Evolutionary conservation across 768 basidiomycete genomes (phyloP), one percentile per base, ranked within the genome.

Genomic region (Sporobolomyces roseus): DNA sequence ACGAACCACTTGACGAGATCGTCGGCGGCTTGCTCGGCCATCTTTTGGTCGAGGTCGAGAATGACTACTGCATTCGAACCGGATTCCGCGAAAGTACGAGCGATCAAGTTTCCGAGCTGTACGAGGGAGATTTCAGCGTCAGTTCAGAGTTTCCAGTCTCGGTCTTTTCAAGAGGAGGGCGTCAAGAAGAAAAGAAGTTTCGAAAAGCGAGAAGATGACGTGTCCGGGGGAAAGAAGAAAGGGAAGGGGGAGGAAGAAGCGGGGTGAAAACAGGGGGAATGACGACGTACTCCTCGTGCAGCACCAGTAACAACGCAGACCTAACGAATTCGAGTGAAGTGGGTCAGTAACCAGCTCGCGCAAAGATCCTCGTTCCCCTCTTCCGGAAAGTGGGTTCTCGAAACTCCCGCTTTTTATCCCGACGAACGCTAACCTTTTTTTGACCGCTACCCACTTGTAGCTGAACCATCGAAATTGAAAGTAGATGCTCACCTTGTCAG

Each of bases 261-360:
- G 7, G 46, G 30, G 23, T 17, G 9, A 38, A 33, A 29, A n/a
- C 32, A 54, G 43, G 36, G 23, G 27, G 45, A 61, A 35, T n/a
- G 43, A 33, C 35, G 25, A 43, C 70, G 27, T 45, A 71, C 70
- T 10, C 94, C 94, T 75, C 89, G 84, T 17, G 93, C 94, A 61
- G 87, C 94, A 52, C 94, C 94, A 45, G 94, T 98, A 58, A 98
- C 87, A 74, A 93, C 81, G 80, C 90, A 91, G 61, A 92, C 91
- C 87, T 94, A 65, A 1, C 10, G 38, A 41, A 41, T 41, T 9
- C 38, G 38, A 41, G 38, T 9, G 38, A 41, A n/a, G n/a, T n/a
- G n/a, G n/a, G n/a, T n/a, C n/a, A n/a, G n/a, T n/a, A n/a, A n/a
- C n/a, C n/a, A n/a, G n/a, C n/a, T n/a, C n/a, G n/a, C n/a, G n/a